Base-by-base conservation (phyloP, 441 rosid species). In the Adansonia rubrostipa region DNA sequence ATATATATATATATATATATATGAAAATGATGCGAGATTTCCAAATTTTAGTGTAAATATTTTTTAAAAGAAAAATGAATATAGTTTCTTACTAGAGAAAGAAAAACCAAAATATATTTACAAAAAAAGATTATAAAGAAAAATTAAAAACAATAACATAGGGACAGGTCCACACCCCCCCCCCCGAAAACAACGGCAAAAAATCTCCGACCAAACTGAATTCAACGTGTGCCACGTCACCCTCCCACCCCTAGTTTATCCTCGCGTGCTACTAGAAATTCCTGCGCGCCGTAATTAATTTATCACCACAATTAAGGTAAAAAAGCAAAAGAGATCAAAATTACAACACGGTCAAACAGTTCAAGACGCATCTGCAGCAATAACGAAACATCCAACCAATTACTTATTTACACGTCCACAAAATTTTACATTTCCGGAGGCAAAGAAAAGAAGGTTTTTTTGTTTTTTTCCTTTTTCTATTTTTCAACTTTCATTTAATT, bases 141-240 rank as follows among this genome's bases (percentile, higher is more conserved):
- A 42, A 42, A 6, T 42, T 0, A 0, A 5, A 50, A 76, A 33
- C 1, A 78, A 78, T 50, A 28, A 66, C 44, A 45, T 45, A 33
- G 80, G 73, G 78, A 44, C 65, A 71, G 56, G 28, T 28, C 82
- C 69, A n/a, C 33, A 0, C 36, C 36, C 4, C 36, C 4, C 33
- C 33, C 33, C 33, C 82, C 78, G 81, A 83, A 80, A 64, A 15
- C 8, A 76, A 75, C 60, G 77, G 75, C 82, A 64, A 51, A 70
- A 51, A 58, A 14, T 17, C 48, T 33, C 77, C 70, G 60, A 74
- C 81, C 80, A 77, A 40, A n/a, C 66, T 47, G 63, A 63, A 56
- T 6, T 9, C 10, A 24, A 44, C 83, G 77, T 82, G 79, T 79
- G 20, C 77, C 70, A 64, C 66, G 62, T 58, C 70, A 65, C 8